Conservation (phyloP, 305 asterid genomes). For the Rubia balearica region DNA sequence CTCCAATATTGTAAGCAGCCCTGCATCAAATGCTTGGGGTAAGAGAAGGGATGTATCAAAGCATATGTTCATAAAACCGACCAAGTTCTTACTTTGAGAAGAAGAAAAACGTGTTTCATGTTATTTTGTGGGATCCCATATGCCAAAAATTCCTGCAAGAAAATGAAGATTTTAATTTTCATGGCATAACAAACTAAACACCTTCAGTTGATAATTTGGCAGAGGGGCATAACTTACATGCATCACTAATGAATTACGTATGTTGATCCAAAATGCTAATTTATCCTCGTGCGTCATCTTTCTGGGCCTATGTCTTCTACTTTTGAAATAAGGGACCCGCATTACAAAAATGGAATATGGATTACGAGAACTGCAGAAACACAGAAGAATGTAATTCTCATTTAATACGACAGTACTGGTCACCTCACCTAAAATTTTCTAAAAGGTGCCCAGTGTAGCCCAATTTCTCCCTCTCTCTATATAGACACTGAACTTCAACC, state of each 20-base stretch:
- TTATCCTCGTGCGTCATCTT: constrained; percentile 86
- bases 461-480: constrained; percentile 73
- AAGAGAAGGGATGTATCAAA: constrained; percentile 16
- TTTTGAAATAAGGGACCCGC: constrained; percentile 79
- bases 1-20: constrained; percentile 97
- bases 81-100: constrained; percentile 55
- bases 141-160: constrained; percentile 72
- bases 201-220: not conserved
- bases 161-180: constrained; percentile 14
- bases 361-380: constrained; percentile 1
- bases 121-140: constrained; percentile 88
- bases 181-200: not conserved
- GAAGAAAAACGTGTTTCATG: constrained; percentile 72
- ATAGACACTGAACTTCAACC: constrained; percentile 80
- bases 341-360: constrained; percentile 15
- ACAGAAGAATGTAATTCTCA: not conserved
- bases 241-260: constrained; percentile 94
- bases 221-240: constrained; percentile 47
- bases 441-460: constrained; percentile 63
- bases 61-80: not conserved
- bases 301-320: constrained; percentile 74
- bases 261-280: constrained; percentile 89
- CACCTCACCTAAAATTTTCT: constrained; percentile 63
- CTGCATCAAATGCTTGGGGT: constrained; percentile 32
- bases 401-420: not conserved